Base-by-base conservation (phyloP, 1,284 basidiomycete species). In the Ceratobasidium theobromae region DNA sequence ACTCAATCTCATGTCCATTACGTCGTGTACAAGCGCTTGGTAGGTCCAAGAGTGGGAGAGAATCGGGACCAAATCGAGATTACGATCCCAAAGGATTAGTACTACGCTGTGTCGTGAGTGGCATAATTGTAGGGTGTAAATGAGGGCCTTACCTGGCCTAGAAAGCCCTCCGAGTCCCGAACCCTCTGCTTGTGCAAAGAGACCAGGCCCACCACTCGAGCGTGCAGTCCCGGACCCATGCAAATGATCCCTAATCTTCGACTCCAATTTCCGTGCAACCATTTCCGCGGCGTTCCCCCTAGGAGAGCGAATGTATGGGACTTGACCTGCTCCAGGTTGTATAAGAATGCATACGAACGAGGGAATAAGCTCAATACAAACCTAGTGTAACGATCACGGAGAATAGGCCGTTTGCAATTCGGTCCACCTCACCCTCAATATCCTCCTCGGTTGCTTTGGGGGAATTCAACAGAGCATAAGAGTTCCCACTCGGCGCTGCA, bases 31-130 rank as follows among this genome's bases (percentile, higher is more conserved):
- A 21, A 99, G 86, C 0, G 97, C 95, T 78, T 99, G 97, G 74
- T 99, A 99, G 30, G 97, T 99, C 97, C 97, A 99, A 1, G 95
- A 95, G 75, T 99, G 97, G 1, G 93, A 91, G 14, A 99, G 78
- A 84, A 97, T 94, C 3, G 97, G 92, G 0, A 96, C 90, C 14
- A 99, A 82, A 75, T 99, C 97, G 54, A 99, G 82, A 72, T 98
- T 99, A 32, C 97, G 85, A 75, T 99, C 97, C 64, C 99, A 80
- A 51, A 99, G 87, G 53, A 98, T 86, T 5, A 99, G 82, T 41
- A 99, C 93, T 95, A 72, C 0, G 40, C 14, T 21, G 27, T 32
- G 23, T 16, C 12, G 14, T 57, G 25, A 58, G 23, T 46, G 48
- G 46, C 62, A 21, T 41, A 49, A 51, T 41, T 40, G 27, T 4